phyloP scores from a whole-genome alignment of 1,284 basidiomycete species.

The Athelia psychrophila region DNA sequence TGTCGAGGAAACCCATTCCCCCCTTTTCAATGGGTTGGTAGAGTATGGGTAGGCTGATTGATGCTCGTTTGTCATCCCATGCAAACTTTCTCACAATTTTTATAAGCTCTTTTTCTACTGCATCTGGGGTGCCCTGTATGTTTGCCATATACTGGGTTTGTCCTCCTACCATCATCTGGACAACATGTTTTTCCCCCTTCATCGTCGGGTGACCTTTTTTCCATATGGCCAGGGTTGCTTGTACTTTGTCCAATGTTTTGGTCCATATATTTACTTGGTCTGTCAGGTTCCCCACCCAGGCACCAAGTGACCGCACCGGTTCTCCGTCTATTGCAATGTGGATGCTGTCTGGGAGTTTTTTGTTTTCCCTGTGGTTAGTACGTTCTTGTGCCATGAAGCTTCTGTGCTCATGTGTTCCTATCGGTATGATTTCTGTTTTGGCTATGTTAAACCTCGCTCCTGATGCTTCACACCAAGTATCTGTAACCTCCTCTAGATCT shows the following conservation, averaged over 20 bases:
- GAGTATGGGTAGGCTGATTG: slow-evolving; percentile 2
- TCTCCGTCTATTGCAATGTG: slow-evolving; percentile 19
- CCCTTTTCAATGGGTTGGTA: neutral
- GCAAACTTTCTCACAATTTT: slow-evolving; percentile 13
- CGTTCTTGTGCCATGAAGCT: too few relatives aligned
- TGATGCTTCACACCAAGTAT: slow-evolving; percentile 4
- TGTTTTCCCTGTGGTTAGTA: slow-evolving; percentile 1
- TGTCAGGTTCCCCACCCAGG: slow-evolving; percentile 21
- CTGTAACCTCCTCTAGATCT: slow-evolving; percentile 1
- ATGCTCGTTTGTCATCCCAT: slow-evolving; percentile 14
- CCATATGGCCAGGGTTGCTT: slow-evolving; percentile 13
- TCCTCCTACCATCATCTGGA: slow-evolving; percentile 17
- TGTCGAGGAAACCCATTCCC: slow-evolving; percentile 11
- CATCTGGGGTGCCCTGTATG: slow-evolving; percentile 20
- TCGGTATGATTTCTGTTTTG: slow-evolving; percentile 24
- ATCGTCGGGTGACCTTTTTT: slow-evolving; percentile 10
- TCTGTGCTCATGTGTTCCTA: slow-evolving; percentile 19
- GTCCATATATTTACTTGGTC: slow-evolving; percentile 17
- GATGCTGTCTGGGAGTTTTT: neutral
- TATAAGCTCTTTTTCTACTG: slow-evolving; percentile 1
- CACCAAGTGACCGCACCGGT: slow-evolving; percentile 21
- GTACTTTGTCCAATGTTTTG: slow-evolving; percentile 12
- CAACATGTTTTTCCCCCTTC: slow-evolving; percentile 13
- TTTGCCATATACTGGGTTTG: slow-evolving; percentile 22
- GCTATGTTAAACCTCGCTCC: slow-evolving; percentile 11